These are phyloP conservation scores for Alternaria panax DNA, from an alignment of 2,329 filamentous ascomycete species.

Conservation along the genomic window DNA sequence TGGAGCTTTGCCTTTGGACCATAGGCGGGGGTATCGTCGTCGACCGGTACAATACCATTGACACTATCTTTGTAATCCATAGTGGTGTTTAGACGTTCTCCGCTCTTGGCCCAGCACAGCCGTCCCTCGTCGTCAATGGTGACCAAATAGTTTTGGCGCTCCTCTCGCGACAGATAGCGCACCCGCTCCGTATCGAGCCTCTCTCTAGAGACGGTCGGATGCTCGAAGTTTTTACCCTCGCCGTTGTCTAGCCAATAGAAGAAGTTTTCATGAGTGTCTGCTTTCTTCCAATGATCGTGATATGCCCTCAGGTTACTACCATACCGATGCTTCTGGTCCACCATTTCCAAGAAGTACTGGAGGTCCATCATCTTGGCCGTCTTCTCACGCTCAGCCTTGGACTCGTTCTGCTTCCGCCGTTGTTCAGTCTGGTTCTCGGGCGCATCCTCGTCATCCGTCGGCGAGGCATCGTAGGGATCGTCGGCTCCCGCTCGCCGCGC, in stretches of 20 bases:
- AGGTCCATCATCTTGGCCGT: constrained; percentile 82
- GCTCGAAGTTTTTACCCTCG: constrained; percentile 72
- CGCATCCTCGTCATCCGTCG: constrained; percentile 53
- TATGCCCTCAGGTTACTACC: constrained; percentile 83
- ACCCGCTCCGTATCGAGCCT: constrained; percentile 80
- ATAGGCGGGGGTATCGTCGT: constrained; percentile 54
- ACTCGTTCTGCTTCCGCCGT: constrained; percentile 53
- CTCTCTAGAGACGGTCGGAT: constrained; percentile 75
- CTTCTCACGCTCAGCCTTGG: constrained; percentile 66
- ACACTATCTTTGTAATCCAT: constrained; percentile 80
- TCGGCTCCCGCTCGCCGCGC: constrained; percentile 76
- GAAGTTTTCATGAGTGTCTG: constrained; percentile 83
- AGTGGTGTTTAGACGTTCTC: constrained; percentile 77
- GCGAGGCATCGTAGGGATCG: constrained; percentile 59
- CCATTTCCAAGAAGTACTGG: constrained; percentile 86
- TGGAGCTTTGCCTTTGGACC: constrained; percentile 37
- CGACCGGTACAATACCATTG: constrained; percentile 62
- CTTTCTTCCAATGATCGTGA: constrained; percentile 82
- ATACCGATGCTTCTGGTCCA: constrained; percentile 85
- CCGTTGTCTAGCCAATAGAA: constrained; percentile 94
- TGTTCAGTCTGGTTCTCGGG: constrained; percentile 45
- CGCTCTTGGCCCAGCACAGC: constrained; percentile 88
- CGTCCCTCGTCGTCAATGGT: constrained; percentile 75
- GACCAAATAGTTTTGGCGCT: constrained; percentile 81
- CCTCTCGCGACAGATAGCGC: constrained; percentile 82